phyloP scores from a whole-genome alignment of 495 filamentous ascomycete species.

The Aspergillus nidulans region DNA sequence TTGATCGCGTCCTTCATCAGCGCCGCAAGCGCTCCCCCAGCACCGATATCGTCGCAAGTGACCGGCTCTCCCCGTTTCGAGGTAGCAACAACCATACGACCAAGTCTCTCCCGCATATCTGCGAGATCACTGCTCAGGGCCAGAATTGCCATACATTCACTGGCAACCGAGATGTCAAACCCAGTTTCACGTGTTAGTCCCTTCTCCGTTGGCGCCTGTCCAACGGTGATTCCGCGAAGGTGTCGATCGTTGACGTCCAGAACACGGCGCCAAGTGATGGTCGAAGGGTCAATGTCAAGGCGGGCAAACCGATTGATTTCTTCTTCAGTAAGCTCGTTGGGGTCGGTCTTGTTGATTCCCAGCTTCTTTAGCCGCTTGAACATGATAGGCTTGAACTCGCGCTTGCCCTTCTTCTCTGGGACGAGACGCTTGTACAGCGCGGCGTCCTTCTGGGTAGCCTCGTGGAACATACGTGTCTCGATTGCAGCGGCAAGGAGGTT shows the following conservation, averaged over 20 bases:
- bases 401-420: slow-evolving; percentile 82
- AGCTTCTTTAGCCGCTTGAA: slow-evolving; percentile 89
- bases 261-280: slow-evolving; percentile 95
- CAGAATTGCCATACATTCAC: slow-evolving; percentile 97
- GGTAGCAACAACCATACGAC: slow-evolving; percentile 93
- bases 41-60: slow-evolving; percentile 92
- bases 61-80: slow-evolving; percentile 83
- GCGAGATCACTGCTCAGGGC: slow-evolving; percentile 81
- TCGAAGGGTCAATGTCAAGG: slow-evolving; percentile 91
- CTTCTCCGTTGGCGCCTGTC: slow-evolving; percentile 85
- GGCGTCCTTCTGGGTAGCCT: slow-evolving; percentile 87
- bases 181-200: slow-evolving; percentile 78
- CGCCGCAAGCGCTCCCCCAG: slow-evolving; percentile 85
- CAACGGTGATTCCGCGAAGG: slow-evolving; percentile 80
- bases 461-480: slow-evolving; percentile 97
- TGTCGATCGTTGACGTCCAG: slow-evolving; percentile 97
- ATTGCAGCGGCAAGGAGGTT: slow-evolving; percentile 98
- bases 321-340: slow-evolving; percentile 81
- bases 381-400: slow-evolving; percentile 83
- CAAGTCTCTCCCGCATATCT: slow-evolving; percentile 91
- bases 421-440: slow-evolving; percentile 86
- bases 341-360: slow-evolving; percentile 91
- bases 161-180: slow-evolving; percentile 96
- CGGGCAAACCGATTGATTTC: slow-evolving; percentile 85
- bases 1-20: slow-evolving; percentile 98